phyloP scores from a whole-genome alignment of 129 eudicot species.

The Helichrysum umbraculigerum region DNA sequence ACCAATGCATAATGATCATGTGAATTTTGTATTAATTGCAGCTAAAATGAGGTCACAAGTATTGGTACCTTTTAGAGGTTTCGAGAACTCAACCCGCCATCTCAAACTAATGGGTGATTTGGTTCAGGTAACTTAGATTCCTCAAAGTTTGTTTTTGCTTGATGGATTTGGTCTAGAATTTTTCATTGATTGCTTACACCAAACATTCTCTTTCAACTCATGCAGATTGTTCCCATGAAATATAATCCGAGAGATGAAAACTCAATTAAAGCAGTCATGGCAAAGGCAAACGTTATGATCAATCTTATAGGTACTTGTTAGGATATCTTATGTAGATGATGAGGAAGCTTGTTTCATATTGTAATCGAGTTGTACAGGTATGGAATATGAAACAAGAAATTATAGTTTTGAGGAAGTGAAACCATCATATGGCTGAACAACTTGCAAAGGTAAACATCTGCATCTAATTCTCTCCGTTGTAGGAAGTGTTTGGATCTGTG shows the following conservation, averaged over 20 bases:
- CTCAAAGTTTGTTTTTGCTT: constrained; percentile 8
- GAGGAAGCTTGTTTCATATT: neutral
- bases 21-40: too few species aligned
- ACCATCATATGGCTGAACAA: constrained; percentile 87
- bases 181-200: neutral
- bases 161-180: neutral
- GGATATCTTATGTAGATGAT: neutral
- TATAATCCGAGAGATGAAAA: constrained; percentile 88
- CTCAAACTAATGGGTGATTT: too few species aligned
- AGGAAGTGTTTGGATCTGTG: neutral
- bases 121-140: constrained; percentile 64
- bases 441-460: constrained; percentile 69
- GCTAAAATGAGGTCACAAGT: too few species aligned
- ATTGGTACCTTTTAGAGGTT: too few species aligned
- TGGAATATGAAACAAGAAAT: constrained; percentile 91
- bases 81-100: too few species aligned
- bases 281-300: constrained; percentile 94
- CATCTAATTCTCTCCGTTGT: neutral
- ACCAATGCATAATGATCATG: too few species aligned
- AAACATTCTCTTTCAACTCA: neutral
- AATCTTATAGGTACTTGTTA: constrained; percentile 77
- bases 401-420: constrained; percentile 87
- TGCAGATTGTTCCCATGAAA: constrained; percentile 97
- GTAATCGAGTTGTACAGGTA: constrained; percentile 47
- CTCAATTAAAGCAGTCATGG: constrained; percentile 97